These are phyloP conservation scores for Limtongozyma cylindracea DNA, from an alignment of 805 yeast genomes.

Conservation along the genomic window DNA sequence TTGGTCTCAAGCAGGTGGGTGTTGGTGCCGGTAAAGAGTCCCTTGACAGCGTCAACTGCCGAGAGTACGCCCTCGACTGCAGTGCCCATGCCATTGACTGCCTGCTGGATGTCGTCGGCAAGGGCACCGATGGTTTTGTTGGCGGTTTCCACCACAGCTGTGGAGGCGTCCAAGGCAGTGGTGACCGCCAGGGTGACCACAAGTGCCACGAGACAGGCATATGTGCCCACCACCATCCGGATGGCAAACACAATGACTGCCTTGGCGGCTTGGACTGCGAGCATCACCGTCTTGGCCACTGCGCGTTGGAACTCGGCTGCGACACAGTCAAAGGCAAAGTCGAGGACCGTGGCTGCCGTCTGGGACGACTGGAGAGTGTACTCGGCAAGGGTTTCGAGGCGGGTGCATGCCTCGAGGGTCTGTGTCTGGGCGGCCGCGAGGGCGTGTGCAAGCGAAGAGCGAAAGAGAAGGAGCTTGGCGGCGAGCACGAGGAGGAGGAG, in stretches of 20 bases:
- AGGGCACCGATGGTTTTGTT: conserved; percentile 29
- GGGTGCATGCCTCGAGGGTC: too few species aligned
- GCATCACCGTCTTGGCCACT: conserved; percentile 26
- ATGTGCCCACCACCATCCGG: conserved; percentile 64
- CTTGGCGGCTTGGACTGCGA: conserved; percentile 14
- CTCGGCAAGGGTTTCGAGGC: too few species aligned
- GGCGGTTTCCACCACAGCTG: conserved; percentile 27
- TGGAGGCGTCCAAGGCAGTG: conserved; percentile 33
- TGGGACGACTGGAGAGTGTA: too few species aligned
- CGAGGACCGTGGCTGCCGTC: conserved; percentile 10
- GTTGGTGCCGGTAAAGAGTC: conserved; percentile 16
- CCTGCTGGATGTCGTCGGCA: conserved; percentile 35
- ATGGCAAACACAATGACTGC: conserved; percentile 2
- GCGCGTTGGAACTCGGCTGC: conserved; percentile 10
- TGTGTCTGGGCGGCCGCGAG: conserved; percentile 7
- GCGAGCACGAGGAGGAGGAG: conserved; percentile 25
- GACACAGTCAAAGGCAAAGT: conserved; percentile 15
- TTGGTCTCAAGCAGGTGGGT: conserved; percentile 11
- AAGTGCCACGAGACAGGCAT: conserved; percentile 60
- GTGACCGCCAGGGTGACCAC: conserved; percentile 28
- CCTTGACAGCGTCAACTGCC: conserved; percentile 19
- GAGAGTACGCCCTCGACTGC: conserved; percentile 28
- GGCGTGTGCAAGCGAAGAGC: conserved; percentile 13
- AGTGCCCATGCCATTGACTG: conserved; percentile 31
- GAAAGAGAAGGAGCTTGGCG: conserved; percentile 35